These are phyloP conservation scores for Pythium chondricola DNA, from an alignment of 352 stramenopile genomes.

Conservation along the genomic window DNA sequence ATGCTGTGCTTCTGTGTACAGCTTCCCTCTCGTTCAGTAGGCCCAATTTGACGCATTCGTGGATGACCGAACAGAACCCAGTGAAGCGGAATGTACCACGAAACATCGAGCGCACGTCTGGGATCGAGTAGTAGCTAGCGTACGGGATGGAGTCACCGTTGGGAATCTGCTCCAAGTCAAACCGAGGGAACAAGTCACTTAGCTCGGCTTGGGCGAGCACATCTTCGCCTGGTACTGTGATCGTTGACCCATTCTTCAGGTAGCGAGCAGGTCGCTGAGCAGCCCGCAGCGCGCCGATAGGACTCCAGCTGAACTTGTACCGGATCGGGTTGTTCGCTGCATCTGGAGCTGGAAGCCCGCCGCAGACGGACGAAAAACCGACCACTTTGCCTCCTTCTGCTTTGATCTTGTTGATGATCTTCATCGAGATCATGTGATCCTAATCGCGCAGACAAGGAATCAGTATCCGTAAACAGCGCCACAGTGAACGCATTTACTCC, in stretches of 20 bases:
- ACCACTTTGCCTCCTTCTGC: conserved; percentile 43
- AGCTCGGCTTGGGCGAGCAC: conserved; percentile 40
- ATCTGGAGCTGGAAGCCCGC: conserved; percentile 80
- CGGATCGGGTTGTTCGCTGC: conserved; percentile 86
- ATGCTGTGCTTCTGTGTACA: conserved; percentile 17
- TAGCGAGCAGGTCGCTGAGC: conserved; percentile 52
- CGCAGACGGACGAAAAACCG: conserved; percentile 81
- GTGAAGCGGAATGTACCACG: conserved; percentile 81
- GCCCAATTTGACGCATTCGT: conserved; percentile 60
- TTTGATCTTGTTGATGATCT: conserved; percentile 83
- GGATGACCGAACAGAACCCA: conserved; percentile 69
- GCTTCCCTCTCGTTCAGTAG: conserved; percentile 41
- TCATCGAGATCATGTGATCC: conserved; percentile 88
- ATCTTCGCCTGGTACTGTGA: conserved; percentile 49
- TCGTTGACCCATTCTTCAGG: conserved; percentile 33
- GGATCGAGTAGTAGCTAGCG: conserved; percentile 73
- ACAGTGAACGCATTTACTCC: background rate
- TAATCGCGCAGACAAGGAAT: conserved; percentile 6
- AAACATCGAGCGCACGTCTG: conserved; percentile 58
- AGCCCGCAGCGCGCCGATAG: conserved; percentile 45
- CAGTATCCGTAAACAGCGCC: no score
- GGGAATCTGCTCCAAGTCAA: conserved; percentile 80
- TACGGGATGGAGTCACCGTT: conserved; percentile 85
- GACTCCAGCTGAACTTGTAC: conserved; percentile 92
- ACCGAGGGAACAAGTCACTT: conserved; percentile 39